These are phyloP conservation scores for Metschnikowia borealis DNA, from an alignment of 805 yeast species.

Conservation along the genomic window DNA sequence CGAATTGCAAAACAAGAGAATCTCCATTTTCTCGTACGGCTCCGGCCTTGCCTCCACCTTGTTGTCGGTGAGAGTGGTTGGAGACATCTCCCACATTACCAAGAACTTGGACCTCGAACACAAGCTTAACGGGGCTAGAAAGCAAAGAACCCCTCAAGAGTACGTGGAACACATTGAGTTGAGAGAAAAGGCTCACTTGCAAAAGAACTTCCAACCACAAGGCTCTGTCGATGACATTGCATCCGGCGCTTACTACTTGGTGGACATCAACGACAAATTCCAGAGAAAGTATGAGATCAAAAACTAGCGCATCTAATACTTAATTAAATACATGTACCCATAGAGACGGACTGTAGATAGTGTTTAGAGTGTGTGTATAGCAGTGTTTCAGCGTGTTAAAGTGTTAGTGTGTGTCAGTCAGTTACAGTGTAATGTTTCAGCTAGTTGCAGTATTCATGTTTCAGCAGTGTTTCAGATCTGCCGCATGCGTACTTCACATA, in stretches of 20 bases:
- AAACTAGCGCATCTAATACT: constrained; percentile 13
- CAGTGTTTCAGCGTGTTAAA: neutral
- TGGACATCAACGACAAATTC: constrained; percentile 79
- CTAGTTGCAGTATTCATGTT: neutral
- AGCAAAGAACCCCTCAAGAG: constrained; percentile 64
- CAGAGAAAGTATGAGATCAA: constrained; percentile 77
- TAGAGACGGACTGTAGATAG: neutral
- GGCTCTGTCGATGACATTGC: constrained; percentile 73
- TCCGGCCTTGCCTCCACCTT: constrained; percentile 95
- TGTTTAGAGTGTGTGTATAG: neutral
- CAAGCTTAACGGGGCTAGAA: constrained; percentile 62
- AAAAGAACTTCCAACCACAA: constrained; percentile 72
- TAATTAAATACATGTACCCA: neutral
- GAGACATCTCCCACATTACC: constrained; percentile 70
- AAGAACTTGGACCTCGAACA: constrained; percentile 62
- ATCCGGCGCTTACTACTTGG: constrained; percentile 78
- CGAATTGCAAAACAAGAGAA: constrained; percentile 72
- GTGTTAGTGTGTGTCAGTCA: no score
- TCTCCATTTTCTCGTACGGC: constrained; percentile 94
- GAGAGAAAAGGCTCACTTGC: constrained; percentile 86
- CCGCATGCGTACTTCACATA: no score
- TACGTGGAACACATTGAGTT: constrained; percentile 77
- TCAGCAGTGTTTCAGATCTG: neutral
- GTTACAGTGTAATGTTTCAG: neutral
- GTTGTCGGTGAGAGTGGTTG: constrained; percentile 73